phyloP scores from a whole-genome alignment of 169 alveolate species.

The Neospora caninum region DNA sequence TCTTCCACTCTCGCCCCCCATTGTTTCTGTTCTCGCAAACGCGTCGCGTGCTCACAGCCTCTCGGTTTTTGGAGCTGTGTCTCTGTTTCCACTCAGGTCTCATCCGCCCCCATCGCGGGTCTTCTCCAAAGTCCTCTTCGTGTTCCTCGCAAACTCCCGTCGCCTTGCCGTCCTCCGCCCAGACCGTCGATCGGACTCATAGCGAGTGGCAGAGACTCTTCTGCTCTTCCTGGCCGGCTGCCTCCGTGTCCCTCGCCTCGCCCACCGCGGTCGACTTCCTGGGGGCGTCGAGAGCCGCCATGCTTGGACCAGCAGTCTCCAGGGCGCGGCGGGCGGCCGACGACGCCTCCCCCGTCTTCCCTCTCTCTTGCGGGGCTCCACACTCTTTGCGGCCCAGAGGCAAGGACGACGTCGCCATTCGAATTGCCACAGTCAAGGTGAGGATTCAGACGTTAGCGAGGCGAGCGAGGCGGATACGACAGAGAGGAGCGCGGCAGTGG shows the following conservation, averaged over 20 bases:
- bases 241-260: neutral
- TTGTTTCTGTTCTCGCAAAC: no score
- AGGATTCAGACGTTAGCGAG: no score
- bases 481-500: neutral
- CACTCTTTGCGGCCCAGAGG: neutral
- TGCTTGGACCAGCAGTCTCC: neutral
- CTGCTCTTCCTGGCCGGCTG: conserved; percentile 18
- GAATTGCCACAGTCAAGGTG: neutral
- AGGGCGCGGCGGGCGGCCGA: neutral
- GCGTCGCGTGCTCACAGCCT: no score
- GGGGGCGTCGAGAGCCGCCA: conserved; percentile 19
- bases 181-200: neutral
- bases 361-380: neutral
- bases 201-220: conserved; percentile 31
- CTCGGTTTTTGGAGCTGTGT: no score
- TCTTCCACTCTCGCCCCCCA: no score
- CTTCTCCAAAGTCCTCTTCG: neutral
- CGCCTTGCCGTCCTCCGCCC: neutral
- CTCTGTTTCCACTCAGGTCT: neutral
- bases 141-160: neutral
- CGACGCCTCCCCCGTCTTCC: neutral
- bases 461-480: neutral
- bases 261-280: conserved; percentile 14
- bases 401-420: neutral
- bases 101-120: conserved; percentile 27